Evolutionary conservation across 805 yeast genomes (phyloP).

Genomic region (Pichia cephalocereana): DNA sequence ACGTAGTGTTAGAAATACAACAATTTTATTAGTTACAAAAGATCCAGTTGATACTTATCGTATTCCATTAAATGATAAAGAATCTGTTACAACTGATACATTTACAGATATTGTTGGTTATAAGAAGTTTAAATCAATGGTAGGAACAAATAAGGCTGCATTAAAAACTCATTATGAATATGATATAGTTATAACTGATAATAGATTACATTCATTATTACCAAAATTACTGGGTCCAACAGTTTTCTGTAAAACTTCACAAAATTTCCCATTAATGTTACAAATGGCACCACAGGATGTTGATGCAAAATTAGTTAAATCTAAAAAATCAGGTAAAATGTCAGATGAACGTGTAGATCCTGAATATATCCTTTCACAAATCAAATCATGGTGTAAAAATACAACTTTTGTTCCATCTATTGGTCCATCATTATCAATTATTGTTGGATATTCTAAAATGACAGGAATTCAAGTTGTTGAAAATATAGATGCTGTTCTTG

Average conservation of each 20-base stretch:
- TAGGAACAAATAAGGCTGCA: constrained; percentile 35
- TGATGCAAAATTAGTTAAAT: constrained; percentile 23
- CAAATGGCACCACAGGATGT: constrained; percentile 43
- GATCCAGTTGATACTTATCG: constrained; percentile 60
- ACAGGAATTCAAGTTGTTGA: constrained; percentile 32
- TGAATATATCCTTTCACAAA: constrained; percentile 52
- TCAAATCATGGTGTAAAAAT: constrained; percentile 54
- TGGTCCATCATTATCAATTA: constrained; percentile 53
- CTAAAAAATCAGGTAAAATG: constrained; percentile 32
- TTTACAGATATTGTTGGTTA: constrained; percentile 56
- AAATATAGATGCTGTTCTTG: constrained; percentile 43
- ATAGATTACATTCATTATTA: constrained; percentile 52
- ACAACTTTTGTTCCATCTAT: constrained; percentile 51
- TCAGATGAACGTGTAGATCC: constrained; percentile 59
- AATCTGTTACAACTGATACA: constrained; percentile 47
- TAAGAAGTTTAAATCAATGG: constrained; percentile 42
- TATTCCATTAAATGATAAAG: constrained; percentile 36
- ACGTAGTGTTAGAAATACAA: constrained; percentile 37
- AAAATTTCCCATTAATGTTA: constrained; percentile 58
- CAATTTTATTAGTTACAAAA: constrained; percentile 57
- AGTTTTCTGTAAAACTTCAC: constrained; percentile 53
- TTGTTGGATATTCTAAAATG: constrained; percentile 49
- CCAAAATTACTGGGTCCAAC: constrained; percentile 47
- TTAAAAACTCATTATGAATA: constrained; percentile 46
- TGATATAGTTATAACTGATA: constrained; percentile 63